Evolutionary conservation across 495 filamentous ascomycete genomes (phyloP).

Genomic region (Penicillium herquei): DNA sequence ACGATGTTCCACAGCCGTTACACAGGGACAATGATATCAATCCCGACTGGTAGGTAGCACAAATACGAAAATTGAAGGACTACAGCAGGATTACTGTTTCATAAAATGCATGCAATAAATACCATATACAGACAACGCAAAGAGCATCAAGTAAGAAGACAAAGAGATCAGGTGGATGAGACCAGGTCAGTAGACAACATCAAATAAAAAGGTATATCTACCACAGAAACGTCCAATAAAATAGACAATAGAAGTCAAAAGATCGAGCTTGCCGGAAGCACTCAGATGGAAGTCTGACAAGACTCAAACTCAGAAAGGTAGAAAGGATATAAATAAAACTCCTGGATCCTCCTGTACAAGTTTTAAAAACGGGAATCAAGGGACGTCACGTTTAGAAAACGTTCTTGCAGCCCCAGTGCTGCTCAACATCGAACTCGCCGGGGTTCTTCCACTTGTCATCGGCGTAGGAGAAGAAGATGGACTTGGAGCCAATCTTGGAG

Average conservation of each 20-base stretch:
- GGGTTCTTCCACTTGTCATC: slow-evolving; percentile 80
- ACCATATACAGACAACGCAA: slow-evolving; percentile 26
- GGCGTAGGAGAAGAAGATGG: slow-evolving; percentile 75
- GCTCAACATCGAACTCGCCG: slow-evolving; percentile 73
- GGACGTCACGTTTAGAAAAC: slow-evolving; percentile 44
- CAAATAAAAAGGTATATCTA: slow-evolving; percentile 41
- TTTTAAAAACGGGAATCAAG: slow-evolving; percentile 19
- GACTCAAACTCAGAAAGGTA: slow-evolving; percentile 2
- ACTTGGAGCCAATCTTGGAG: slow-evolving; percentile 52
- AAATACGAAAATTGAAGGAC: not conserved
- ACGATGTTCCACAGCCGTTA: no score
- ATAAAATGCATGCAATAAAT: slow-evolving; percentile 27
- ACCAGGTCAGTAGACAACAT: slow-evolving; percentile 35
- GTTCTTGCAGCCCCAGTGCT: slow-evolving; percentile 65
- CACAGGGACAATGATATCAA: no score
- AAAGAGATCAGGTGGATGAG: slow-evolving; percentile 32
- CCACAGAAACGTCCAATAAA: slow-evolving; percentile 33
- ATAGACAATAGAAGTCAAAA: slow-evolving; percentile 28
- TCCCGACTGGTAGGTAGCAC: not conserved
- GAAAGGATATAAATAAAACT: slow-evolving; percentile 25
- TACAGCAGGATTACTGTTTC: slow-evolving; percentile 5
- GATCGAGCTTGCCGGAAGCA: slow-evolving; percentile 4
- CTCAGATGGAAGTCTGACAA: not conserved
- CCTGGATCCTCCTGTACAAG: slow-evolving; percentile 34
- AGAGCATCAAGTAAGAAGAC: slow-evolving; percentile 13